Evolutionary conservation across 352 stramenopile genomes (phyloP), one percentile per base, ranked within the genome.

Genomic region (Pythium grandisporangium): DNA sequence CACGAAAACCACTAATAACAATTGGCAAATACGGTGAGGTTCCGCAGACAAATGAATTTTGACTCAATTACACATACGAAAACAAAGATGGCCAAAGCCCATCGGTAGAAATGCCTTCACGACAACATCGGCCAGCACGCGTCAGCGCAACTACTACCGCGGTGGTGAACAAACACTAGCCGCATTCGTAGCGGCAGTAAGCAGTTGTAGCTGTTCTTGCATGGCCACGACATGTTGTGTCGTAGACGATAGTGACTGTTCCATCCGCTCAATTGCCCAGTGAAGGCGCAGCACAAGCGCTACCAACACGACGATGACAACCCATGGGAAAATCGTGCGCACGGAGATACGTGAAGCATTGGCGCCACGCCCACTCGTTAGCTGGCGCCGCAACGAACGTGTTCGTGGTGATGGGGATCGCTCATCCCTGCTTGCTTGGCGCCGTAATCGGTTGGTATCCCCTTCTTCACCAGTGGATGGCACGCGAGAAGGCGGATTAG

Each of bases 221-320:
- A 61, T 45, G 24, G 47, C 46, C 4, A 30, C 13, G 4, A 61
- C 14, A 2, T 33, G 27, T 23, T 64, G 16, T 12, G 59, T 68
- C 24, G 70, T 81, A 12, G 58, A 27, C 37, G 61, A 12, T 21
- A 87, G 58, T n/a, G 59, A 51, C 5, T 56, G 42, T 32, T 90
- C 70, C 22, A 90, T 81, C 10, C 50, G 78, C n/a, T 55, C 59
- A 30, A 90, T 48, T 24, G 71, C 71, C 45, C 51, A 51, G 48
- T 85, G 69, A 26, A 90, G 48, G 20, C 61, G 61, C 25, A 83
- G 48, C 2, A 86, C 58, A n/a, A 85, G 47, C 35, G 78, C 59
- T 26, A 85, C 33, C 17, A 89, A 33, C 29, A 80, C 45, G 16
- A 87, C 46, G 22, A 87, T 61, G 26, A 89, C 32, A 24, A 89